A percentile compares a stretch with the other conserved stretches of the same genome.
These are phyloP conservation scores for Erysimum cheiranthoides DNA, from an alignment of 345 rosid species.

Conservation along the genomic window DNA sequence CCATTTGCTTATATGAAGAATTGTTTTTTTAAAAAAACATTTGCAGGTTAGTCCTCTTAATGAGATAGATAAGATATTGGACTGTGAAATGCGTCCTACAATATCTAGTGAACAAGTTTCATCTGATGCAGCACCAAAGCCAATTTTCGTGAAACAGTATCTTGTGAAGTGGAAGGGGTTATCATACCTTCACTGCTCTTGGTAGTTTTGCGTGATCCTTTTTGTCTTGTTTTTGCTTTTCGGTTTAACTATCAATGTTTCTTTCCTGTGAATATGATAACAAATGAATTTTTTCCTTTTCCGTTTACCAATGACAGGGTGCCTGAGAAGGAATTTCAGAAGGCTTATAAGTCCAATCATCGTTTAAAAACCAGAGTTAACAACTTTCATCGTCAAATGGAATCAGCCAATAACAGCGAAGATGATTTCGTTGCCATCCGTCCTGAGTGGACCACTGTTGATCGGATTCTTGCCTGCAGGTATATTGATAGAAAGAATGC, in stretches of 20 bases:
- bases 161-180: conserved; percentile 99
- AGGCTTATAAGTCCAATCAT: conserved; percentile 93
- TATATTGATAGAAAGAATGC: conserved; percentile 38
- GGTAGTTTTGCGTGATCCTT: conserved; percentile 54
- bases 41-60: conserved; percentile 94
- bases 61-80: conserved; percentile 95
- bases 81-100: conserved; percentile 94
- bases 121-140: conserved; percentile 69
- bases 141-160: conserved; percentile 88
- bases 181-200: conserved; percentile 95
- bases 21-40: conserved; percentile 14
- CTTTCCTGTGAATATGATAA: conserved; percentile 2
- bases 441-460: conserved; percentile 99
- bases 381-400: conserved; percentile 86
- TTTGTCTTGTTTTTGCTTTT: not conserved
- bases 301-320: conserved; percentile 58
- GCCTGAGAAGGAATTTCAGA: conserved; percentile 87
- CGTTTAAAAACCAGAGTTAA: conserved; percentile 87
- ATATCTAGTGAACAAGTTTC: conserved; percentile 64
- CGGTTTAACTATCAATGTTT: conserved; percentile 17
- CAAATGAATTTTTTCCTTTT: conserved; percentile 1
- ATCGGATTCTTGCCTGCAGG: conserved; percentile 97
- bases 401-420: conserved; percentile 65
- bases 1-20: conserved; percentile 16
- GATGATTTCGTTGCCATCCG: conserved; percentile 93